These are phyloP conservation scores for Sugiyamaella grinbergsii DNA, from an alignment of 1,139 yeast species.

Conservation along the genomic window DNA sequence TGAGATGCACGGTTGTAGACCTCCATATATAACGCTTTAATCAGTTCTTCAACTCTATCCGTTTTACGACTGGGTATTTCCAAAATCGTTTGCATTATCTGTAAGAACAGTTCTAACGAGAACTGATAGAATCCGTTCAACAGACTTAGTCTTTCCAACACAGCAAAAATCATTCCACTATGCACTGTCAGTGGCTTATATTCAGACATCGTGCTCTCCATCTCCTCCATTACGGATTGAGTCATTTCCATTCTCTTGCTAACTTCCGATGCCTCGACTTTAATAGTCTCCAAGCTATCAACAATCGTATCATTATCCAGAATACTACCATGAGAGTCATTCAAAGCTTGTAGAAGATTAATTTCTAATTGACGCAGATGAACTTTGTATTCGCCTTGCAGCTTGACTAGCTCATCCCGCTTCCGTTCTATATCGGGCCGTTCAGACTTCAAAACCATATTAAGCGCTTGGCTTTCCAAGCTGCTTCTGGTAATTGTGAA, in stretches of 20 bases:
- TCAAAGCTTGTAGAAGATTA: slow-evolving; percentile 60
- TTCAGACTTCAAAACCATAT: slow-evolving; percentile 55
- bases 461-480: slow-evolving; percentile 63
- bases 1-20: slow-evolving; percentile 52
- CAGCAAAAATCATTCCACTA: slow-evolving; percentile 53
- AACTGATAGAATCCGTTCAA: slow-evolving; percentile 60
- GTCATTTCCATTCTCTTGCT: slow-evolving; percentile 59
- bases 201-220: slow-evolving; percentile 51
- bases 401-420: slow-evolving; percentile 53
- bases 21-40: slow-evolving; percentile 49
- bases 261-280: slow-evolving; percentile 60
- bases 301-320: slow-evolving; percentile 68
- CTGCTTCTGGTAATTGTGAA: slow-evolving; percentile 71
- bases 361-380: slow-evolving; percentile 61
- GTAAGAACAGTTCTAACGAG: slow-evolving; percentile 53
- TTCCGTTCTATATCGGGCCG: slow-evolving; percentile 69
- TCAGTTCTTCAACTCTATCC: slow-evolving; percentile 39
- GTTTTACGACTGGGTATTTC: slow-evolving; percentile 12
- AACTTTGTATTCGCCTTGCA: slow-evolving; percentile 63
- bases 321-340: slow-evolving; percentile 60
- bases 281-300: slow-evolving; percentile 62
- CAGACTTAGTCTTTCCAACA: slow-evolving; percentile 49
- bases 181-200: slow-evolving; percentile 59
- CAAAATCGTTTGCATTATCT: slow-evolving; percentile 49
- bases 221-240: slow-evolving; percentile 53